phyloP scores from a whole-genome alignment of 139 green algal species.

The Axilococcus clingmanii region DNA sequence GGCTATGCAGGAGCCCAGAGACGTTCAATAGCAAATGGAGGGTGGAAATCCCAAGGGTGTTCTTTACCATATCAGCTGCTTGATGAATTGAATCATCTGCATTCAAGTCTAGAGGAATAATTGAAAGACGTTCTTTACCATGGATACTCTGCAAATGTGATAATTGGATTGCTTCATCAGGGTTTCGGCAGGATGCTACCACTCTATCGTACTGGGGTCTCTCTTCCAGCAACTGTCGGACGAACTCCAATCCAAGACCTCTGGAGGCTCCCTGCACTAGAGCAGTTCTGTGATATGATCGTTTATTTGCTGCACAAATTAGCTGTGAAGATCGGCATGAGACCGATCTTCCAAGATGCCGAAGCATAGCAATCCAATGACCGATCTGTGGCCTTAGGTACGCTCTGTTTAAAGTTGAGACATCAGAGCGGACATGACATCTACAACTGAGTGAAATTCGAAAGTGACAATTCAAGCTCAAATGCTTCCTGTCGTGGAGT shows the following conservation, averaged over 20 bases:
- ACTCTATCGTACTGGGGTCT: conserved; percentile 26
- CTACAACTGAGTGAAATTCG: too few species aligned
- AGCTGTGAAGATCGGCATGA: too few species aligned
- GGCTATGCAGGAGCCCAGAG: conserved; percentile 55
- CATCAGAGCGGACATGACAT: too few species aligned
- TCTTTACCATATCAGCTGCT: conserved; percentile 1
- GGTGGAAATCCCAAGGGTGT: background rate
- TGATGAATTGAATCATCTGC: conserved; percentile 39
- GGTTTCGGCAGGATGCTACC: conserved; percentile 59
- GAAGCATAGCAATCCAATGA: too few species aligned
- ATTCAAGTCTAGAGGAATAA: conserved; percentile 51
- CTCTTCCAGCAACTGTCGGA: conserved; percentile 38
- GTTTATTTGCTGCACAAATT: too few species aligned
- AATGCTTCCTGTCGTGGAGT: too few species aligned
- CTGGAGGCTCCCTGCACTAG: conserved; percentile 13
- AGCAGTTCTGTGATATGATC: too few species aligned
- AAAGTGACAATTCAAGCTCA: too few species aligned
- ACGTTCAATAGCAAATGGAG: conserved; percentile 63
- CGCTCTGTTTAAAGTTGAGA: too few species aligned
- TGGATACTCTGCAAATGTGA: conserved; percentile 20
- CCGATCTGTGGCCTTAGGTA: too few species aligned
- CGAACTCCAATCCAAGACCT: conserved; percentile 65
- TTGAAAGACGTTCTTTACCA: conserved; percentile 21
- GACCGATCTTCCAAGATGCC: too few species aligned
- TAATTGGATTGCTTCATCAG: conserved; percentile 30